phyloP scores from a whole-genome alignment of 768 basidiomycete genomes.

The Lyophyllum decastes region DNA sequence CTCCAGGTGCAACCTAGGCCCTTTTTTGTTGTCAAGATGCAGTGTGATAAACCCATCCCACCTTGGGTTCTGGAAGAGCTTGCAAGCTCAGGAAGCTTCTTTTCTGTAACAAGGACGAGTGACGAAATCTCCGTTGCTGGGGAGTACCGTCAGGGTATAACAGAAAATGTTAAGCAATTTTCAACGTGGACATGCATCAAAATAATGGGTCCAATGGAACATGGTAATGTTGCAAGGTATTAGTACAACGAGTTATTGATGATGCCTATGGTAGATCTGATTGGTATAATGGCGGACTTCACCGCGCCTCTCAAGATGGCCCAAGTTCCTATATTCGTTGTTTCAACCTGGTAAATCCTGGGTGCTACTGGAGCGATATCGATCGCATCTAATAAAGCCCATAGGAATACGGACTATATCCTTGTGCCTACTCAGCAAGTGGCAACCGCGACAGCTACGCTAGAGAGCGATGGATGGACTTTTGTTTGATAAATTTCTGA shows the following conservation, averaged over 20 bases:
- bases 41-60: constrained; percentile 36
- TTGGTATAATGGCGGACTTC: constrained; percentile 57
- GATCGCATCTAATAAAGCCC: background rate
- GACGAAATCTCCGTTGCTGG: constrained; percentile 68
- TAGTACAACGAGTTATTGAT: background rate
- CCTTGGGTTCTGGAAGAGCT: constrained; percentile 32
- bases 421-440: constrained; percentile 50
- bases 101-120: constrained; percentile 58
- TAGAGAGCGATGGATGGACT: constrained; percentile 55
- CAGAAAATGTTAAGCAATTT: constrained; percentile 34
- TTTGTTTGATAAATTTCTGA: constrained; percentile 29
- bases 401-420: constrained; percentile 69
- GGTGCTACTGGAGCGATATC: background rate
- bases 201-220: constrained; percentile 68
- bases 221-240: constrained; percentile 37
- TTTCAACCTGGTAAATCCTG: constrained; percentile 59
- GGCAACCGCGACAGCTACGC: constrained; percentile 38
- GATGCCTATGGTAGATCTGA: constrained; percentile 40
- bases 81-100: constrained; percentile 31
- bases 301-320: constrained; percentile 53
- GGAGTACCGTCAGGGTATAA: constrained; percentile 37
- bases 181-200: constrained; percentile 60
- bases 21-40: constrained; percentile 49
- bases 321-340: constrained; percentile 55
- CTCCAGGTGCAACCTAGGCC: constrained; percentile 44